A percentile compares a stretch with the other conserved stretches of the same genome.
Evolutionary conservation across 305 asterid species (phyloP).

Genomic region (Plantago coronopus): DNA sequence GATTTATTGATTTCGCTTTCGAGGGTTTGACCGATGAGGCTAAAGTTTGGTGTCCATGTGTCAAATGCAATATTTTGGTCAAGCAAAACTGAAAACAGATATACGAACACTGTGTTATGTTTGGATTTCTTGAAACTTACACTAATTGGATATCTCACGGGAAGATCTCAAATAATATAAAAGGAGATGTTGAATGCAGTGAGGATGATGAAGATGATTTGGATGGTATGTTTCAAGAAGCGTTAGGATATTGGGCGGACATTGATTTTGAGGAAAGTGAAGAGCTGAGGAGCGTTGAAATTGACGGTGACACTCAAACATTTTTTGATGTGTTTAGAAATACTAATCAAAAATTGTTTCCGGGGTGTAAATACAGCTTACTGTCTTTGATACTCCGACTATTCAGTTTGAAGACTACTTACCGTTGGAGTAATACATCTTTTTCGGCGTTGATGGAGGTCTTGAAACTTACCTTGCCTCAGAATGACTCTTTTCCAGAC

Average conservation of each 20-base stretch:
- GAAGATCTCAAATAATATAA: too few relatives aligned
- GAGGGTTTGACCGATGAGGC: too few relatives aligned
- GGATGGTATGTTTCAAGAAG: not conserved
- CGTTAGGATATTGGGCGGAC: not conserved
- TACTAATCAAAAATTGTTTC: not conserved
- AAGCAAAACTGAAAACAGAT: not conserved
- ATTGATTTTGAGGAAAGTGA: not conserved
- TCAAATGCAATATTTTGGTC: not conserved
- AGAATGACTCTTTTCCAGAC: not conserved
- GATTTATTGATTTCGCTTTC: too few relatives aligned
- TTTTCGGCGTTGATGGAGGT: not conserved
- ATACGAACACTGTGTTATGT: not conserved
- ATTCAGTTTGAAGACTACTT: not conserved
- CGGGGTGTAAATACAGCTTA: not conserved
- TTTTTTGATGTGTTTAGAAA: not conserved
- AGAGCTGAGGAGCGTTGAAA: not conserved
- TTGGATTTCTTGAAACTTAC: too few relatives aligned
- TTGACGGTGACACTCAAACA: not conserved
- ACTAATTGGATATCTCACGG: too few relatives aligned
- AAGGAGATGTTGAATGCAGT: not conserved
- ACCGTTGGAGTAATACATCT: conserved; percentile 3
- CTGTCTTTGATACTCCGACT: not conserved
- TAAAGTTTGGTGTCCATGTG: too few relatives aligned
- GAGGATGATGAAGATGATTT: not conserved
- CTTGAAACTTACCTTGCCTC: not conserved